phyloP scores from a whole-genome alignment of 2,329 filamentous ascomycete species.

The Xylaria sp. region DNA sequence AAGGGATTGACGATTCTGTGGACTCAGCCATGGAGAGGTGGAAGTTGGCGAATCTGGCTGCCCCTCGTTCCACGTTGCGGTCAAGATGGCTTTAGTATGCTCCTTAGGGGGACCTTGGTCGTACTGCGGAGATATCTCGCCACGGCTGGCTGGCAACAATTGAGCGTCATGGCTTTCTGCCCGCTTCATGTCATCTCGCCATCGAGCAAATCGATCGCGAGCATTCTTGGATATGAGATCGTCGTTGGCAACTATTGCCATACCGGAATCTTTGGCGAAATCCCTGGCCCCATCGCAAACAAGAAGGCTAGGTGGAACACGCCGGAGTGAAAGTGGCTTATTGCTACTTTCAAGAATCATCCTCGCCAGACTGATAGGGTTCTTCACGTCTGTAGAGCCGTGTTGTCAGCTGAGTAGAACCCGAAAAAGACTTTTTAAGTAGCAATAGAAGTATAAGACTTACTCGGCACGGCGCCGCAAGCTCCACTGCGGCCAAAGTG shows the following conservation, averaged over 20 bases:
- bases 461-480: conserved; percentile 88
- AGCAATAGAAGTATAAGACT: conserved; percentile 32
- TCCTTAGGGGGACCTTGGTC: conserved; percentile 46
- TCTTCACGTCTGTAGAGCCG: conserved; percentile 75
- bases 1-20: conserved; percentile 24
- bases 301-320: conserved; percentile 91
- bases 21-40: conserved; percentile 29
- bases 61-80: conserved; percentile 67
- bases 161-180: conserved; percentile 56
- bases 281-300: conserved; percentile 83
- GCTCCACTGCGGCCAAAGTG: conserved; percentile 90
- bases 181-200: conserved; percentile 74
- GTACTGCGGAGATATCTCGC: not conserved
- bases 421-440: not conserved
- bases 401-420: not conserved
- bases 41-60: conserved; percentile 62
- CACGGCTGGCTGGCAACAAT: conserved; percentile 34
- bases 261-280: conserved; percentile 82
- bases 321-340: conserved; percentile 77
- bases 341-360: conserved; percentile 79
- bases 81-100: conserved; percentile 60
- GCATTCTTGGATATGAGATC: conserved; percentile 81
- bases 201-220: conserved; percentile 77
- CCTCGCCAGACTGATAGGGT: conserved; percentile 88
- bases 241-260: conserved; percentile 76